Evolutionary conservation across 2,329 filamentous ascomycete genomes (phyloP), one percentile per base, ranked within the genome.

Genomic region (Trichoderma arundinaceum): DNA sequence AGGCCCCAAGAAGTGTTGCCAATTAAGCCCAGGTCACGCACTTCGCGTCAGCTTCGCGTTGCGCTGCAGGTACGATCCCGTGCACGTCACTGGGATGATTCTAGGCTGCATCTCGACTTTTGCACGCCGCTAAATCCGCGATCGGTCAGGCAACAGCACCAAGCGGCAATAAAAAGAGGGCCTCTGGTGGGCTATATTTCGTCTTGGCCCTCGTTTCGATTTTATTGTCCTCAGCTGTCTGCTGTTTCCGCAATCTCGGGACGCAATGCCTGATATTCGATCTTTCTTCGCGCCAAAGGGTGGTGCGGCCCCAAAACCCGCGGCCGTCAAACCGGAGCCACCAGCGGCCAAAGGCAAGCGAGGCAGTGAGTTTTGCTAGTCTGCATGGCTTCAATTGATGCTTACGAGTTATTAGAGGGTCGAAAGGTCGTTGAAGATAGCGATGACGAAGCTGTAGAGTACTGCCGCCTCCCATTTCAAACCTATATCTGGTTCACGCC

Each of bases 231-330:
- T 38, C 39, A 2, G 35, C 60, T 38, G 0, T 15, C n/a, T 4
- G 10, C 15, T 12, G 33, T 41, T 64, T n/a, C 17, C 22, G 8
- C n/a, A 54, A 1, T 1, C 32, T 15, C 15, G 13, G 32, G 39
- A 46, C 6, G 68, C 67, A 68, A 96, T 97, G 93, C 88, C 93
- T 69, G 94, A 98, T 78, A 98, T 97, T 74, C 86, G 94, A 74
- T 92, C 84, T 72, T 98, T 97, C 79, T 97, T 98, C 81, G 88
- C 90, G 64, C 88, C 90, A 68, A 93, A 93, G 77, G 86, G 87
- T 59, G 84, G 85, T 69, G 82, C 84, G 71, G 80, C 84, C 51
- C 75, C 75, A 46, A 81, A 82, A 17, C 41, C 61, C 65, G 78
- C 80, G 53, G 70, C 81, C 15, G 66, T 77, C 53, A 81, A 82